Percentiles rank a stretch among this genome's conserved stretches.
These are phyloP conservation scores for Caulochytrium protostelioides DNA, from an alignment of 371 early-diverging fungal genomes.

Conservation along the genomic window DNA sequence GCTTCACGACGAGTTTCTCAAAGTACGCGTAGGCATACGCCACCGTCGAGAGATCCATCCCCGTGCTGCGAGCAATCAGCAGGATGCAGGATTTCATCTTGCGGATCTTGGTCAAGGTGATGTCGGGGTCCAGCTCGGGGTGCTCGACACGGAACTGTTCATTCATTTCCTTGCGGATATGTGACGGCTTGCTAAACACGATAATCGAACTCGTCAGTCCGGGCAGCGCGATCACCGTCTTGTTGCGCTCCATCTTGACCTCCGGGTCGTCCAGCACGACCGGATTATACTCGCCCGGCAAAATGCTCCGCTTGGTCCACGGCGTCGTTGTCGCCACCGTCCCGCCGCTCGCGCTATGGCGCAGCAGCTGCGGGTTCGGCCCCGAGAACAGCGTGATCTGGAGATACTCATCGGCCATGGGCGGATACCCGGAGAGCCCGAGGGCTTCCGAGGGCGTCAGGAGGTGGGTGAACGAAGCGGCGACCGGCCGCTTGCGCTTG, in stretches of 20 bases:
- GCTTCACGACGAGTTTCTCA: slow-evolving; percentile 62
- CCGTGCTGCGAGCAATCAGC: slow-evolving; percentile 12
- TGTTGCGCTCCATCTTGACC: slow-evolving; percentile 30
- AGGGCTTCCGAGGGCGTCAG: too few relatives aligned
- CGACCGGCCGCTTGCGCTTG: too few relatives aligned
- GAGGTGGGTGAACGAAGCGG: too few relatives aligned
- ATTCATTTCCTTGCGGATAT: slow-evolving; percentile 44
- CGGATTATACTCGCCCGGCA: slow-evolving; percentile 16
- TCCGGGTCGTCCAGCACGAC: slow-evolving; percentile 41
- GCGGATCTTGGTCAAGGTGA: slow-evolving; percentile 60
- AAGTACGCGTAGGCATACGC: slow-evolving; percentile 75
- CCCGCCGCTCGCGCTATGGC: too few relatives aligned
- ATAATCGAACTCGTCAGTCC: slow-evolving; percentile 44
- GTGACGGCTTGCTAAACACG: slow-evolving; percentile 30
- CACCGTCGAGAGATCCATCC: slow-evolving; percentile 66
- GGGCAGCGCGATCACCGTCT: slow-evolving; percentile 33
- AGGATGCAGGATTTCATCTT: slow-evolving; percentile 43
- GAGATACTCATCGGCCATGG: too few relatives aligned
- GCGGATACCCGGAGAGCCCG: too few relatives aligned
- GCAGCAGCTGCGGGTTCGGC: too few relatives aligned
- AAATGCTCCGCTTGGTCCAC: not conserved
- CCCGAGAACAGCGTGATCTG: too few relatives aligned
- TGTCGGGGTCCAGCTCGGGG: slow-evolving; percentile 42
- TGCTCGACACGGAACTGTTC: slow-evolving; percentile 53
- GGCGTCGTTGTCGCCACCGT: too few relatives aligned